Evolutionary conservation across 1,139 yeast species (phyloP), one percentile per base, ranked within the genome.

Genomic region (Diutina ranongensis): DNA sequence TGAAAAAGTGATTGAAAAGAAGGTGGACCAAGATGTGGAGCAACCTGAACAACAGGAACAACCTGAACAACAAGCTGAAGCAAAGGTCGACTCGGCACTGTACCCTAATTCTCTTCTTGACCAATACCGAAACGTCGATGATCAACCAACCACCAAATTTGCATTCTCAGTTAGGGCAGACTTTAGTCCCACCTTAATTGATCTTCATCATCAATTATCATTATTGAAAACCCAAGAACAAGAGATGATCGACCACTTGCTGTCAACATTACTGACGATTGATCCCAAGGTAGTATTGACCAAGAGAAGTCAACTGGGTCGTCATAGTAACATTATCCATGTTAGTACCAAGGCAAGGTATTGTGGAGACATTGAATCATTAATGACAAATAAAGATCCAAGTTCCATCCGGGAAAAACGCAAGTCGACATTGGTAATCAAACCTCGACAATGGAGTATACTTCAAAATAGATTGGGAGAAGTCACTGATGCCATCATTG

Each of bases 171-270:
- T 70, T 2, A 57, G 57, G 40, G 55, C 57, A 38, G 63, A 63
- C 42, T 63, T 64, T 46, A 63, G 62, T 28, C 46, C 53, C 2
- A 55, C 49, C 10, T 54, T 76, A 8, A 25, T 46, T 1, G 45
- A 46, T 1, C 56, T 63, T 1, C 80, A 75, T 54, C 45, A 54
- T 0, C 58, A 62, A 5, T 60, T 76, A 19, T 62, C 61, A 3
- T 35, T 31, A 0, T 52, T 72, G 4, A 52, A 61, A 22, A 44
- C 47, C 0, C 45, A 61, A 10, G 74, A 69, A 47, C 34, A 47
- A 0, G 40, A 36, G 0, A 46, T 67, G 4, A 48, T 64, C n/a
- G 36, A 46, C 0, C 45, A 51, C 0, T 50, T 74, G 2, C 55
- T 56, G 19, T 32, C 47, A 0, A 45, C 49, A 2, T 53, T 72